Base-by-base conservation (phyloP, 495 filamentous ascomycete genomes). In the Bryoglossum gracile region DNA sequence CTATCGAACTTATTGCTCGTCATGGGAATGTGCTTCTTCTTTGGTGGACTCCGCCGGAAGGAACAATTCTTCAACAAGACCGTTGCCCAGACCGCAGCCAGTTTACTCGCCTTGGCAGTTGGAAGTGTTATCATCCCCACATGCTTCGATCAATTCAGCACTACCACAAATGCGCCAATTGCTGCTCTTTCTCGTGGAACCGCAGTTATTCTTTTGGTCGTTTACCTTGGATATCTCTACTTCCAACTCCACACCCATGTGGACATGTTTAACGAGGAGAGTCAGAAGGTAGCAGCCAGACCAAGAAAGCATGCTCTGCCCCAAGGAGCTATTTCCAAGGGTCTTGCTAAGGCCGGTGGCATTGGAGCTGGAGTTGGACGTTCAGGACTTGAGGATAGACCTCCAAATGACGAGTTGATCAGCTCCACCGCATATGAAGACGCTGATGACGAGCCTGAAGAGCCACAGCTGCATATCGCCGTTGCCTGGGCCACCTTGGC, bases 11-110 rank as follows among this genome's bases (percentile, higher is more conserved):
- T 96, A 42, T 82, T 96, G 4, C 75, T 96, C 16, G 91, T 96
- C 28, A 71, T 95, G 69, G 90, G 90, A 14, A 90, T 92, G 83
- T 89, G 82, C 61, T 96, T 96, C 73, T 88, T 94, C 67, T 84
- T 84, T 42, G 89, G 90, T 24, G 90, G 90, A 23, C 62, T 92
- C 39, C 80, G 83, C 40, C 80, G 90, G 17, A 52, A 76, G 24
- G 84, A 95, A 59, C 90, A 96, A 55, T 81, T 79, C 62, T 96
- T 96, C 76, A 96, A 96, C 68, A 78, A 86, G 1, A 86, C 84
- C 2, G 89, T 96, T n/a, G 90, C 90, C 1, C 88, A 94, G 62
- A 96, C 90, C 0, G 89, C 90, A 1, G 80, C 89, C 22, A 86
- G 81, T 66, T 65, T 96, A 11, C 72, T 96, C 1, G 81, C 88